Conservation (phyloP, 768 basidiomycete genomes). For the Russula compacta region DNA sequence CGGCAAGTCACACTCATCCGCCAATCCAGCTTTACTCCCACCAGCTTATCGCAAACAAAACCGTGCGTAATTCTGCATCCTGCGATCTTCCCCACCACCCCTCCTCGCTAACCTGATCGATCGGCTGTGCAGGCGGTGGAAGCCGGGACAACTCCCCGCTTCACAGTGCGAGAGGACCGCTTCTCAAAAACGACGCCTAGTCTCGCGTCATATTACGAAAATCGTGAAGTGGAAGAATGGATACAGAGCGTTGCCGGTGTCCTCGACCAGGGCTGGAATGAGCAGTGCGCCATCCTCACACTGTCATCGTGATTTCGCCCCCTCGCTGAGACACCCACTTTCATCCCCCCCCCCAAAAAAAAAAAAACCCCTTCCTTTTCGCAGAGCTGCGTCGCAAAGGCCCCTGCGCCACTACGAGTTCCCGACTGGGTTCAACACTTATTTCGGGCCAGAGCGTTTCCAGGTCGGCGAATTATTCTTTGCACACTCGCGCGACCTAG, state of each 20-base stretch:
- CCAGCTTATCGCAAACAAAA: slow-evolving; percentile 82
- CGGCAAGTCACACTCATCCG: slow-evolving; percentile 39
- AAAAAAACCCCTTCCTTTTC: neutral
- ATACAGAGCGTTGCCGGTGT: slow-evolving; percentile 81
- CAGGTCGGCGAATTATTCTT: slow-evolving; percentile 86
- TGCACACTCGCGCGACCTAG: slow-evolving; percentile 43
- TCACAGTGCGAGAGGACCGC: slow-evolving; percentile 68
- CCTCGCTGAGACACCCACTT: neutral
- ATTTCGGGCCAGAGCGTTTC: slow-evolving; percentile 76
- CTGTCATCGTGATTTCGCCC: neutral
- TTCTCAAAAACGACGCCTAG: slow-evolving; percentile 61
- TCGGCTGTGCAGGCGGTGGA: slow-evolving; percentile 54
- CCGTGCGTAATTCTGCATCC: slow-evolving; percentile 30
- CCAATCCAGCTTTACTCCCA: slow-evolving; percentile 71
- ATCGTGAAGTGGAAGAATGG: slow-evolving; percentile 87
- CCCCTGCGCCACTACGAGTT: slow-evolving; percentile 80
- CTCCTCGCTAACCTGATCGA: neutral
- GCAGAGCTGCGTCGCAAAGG: slow-evolving; percentile 50
- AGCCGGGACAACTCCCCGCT: slow-evolving; percentile 51
- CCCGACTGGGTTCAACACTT: slow-evolving; percentile 83
- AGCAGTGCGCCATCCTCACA: slow-evolving; percentile 47
- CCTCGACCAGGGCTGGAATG: slow-evolving; percentile 82
- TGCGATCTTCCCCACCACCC: neutral
- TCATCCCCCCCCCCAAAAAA: neutral
- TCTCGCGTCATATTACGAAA: slow-evolving; percentile 77